phyloP scores from a whole-genome alignment of 306 rosid genomes.

The Luffa acutangula region DNA sequence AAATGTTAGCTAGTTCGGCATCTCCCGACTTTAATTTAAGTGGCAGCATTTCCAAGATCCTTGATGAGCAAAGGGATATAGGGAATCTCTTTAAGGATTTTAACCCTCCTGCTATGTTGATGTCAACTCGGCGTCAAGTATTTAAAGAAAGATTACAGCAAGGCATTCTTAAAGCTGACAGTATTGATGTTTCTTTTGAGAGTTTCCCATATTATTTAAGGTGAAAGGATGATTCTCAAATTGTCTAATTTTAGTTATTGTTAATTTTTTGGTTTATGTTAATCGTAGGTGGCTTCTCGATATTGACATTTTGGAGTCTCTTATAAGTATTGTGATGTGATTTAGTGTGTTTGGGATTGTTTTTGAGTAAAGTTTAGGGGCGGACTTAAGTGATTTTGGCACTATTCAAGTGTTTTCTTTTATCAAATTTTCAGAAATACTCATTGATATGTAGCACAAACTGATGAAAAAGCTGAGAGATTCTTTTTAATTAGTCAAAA shows the following conservation, averaged over 20 bases:
- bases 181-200: constrained; percentile 69
- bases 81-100: constrained; percentile 53
- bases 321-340: not conserved
- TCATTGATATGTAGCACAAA: not conserved
- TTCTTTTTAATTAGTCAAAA: not conserved
- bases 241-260: not conserved
- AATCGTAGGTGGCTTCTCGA: not conserved
- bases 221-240: constrained; percentile 24
- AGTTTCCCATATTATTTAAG: constrained; percentile 87
- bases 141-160: constrained; percentile 54
- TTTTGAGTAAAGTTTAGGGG: not conserved
- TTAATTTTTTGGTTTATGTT: not conserved
- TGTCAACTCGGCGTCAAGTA: constrained; percentile 60
- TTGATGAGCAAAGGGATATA: constrained; percentile 53
- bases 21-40: constrained; percentile 46
- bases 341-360: not conserved
- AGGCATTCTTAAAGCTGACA: constrained; percentile 52
- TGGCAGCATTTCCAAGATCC: constrained; percentile 51
- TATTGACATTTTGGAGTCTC: not conserved
- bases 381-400: not conserved
- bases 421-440: not conserved
- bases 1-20: constrained; percentile 49
- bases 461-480: not conserved
- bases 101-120: constrained; percentile 36
- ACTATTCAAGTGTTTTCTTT: not conserved